phyloP scores from a whole-genome alignment of 495 filamentous ascomycete genomes.

The Penicillium crystallinum region DNA sequence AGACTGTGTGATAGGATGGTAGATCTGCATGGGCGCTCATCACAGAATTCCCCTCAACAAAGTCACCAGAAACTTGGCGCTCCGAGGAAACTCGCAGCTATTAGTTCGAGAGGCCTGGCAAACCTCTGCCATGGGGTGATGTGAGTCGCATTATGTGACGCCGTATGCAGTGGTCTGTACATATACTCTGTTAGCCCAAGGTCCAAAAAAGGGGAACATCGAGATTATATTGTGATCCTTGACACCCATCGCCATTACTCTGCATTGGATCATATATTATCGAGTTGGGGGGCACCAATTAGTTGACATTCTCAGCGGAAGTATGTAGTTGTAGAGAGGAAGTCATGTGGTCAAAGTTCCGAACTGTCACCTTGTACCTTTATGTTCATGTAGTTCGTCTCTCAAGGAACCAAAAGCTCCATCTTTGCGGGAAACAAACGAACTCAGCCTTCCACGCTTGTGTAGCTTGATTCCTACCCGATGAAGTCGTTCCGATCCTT shows the following conservation, averaged over 20 bases:
- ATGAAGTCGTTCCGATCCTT: not conserved
- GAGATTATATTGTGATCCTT: not conserved
- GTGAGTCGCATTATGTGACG: slow-evolving; percentile 5
- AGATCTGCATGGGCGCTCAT: slow-evolving; percentile 33
- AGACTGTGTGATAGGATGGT: slow-evolving; percentile 33
- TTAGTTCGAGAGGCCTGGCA: slow-evolving; percentile 10
- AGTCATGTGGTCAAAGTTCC: slow-evolving; percentile 5
- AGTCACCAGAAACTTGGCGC: not conserved
- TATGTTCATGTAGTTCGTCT: too few relatives aligned
- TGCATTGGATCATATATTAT: not conserved
- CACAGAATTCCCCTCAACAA: slow-evolving; percentile 12
- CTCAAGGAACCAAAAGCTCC: not conserved
- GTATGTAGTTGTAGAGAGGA: slow-evolving; percentile 1
- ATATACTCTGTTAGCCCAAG: not conserved
- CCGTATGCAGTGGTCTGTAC: slow-evolving; percentile 9
- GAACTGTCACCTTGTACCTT: not conserved
- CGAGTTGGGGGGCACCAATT: not conserved
- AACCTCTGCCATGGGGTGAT: slow-evolving; percentile 15
- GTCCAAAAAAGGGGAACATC: not conserved
- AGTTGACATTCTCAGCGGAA: too few relatives aligned
- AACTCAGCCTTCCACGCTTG: not conserved
- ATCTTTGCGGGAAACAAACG: not conserved
- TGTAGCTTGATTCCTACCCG: not conserved
- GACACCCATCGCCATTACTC: not conserved
- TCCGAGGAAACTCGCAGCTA: slow-evolving; percentile 3